A percentile compares a stretch with the other conserved stretches of the same genome.
phyloP scores from a whole-genome alignment of 1,284 basidiomycete genomes.

The Singerocomus inundabilis region DNA sequence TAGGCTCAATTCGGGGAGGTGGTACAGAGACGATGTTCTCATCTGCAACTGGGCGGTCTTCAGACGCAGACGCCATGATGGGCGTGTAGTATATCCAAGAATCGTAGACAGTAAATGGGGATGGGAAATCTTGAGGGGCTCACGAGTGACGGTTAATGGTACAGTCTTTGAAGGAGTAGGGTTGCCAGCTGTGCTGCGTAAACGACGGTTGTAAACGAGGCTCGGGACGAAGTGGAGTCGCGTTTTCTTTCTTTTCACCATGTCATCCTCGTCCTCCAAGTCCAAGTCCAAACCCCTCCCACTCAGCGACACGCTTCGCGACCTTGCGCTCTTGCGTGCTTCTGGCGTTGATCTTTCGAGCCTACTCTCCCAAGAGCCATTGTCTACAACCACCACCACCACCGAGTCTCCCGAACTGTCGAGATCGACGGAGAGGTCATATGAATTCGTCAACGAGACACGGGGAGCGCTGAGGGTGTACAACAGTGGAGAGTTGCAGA shows the following conservation, averaged over 20 bases:
- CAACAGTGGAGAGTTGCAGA: constrained; percentile 49
- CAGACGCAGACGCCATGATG: constrained; percentile 20
- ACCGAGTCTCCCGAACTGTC: constrained; percentile 32
- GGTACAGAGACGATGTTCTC: neutral
- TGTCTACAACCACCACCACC: constrained; percentile 7
- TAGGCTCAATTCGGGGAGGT: constrained; percentile 12
- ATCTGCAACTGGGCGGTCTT: constrained; percentile 9
- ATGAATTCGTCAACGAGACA: constrained; percentile 50
- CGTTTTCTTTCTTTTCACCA: too few species aligned
- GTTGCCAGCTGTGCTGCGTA: too few species aligned
- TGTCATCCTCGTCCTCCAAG: constrained; percentile 38
- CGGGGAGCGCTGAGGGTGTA: constrained; percentile 53
- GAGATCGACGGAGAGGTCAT: constrained; percentile 48
- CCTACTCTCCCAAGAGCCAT: constrained; percentile 34
- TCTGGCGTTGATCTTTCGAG: constrained; percentile 54
- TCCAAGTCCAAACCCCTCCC: constrained; percentile 54
- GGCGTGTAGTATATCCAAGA: constrained; percentile 1
- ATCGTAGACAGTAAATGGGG: neutral
- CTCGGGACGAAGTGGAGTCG: too few species aligned
- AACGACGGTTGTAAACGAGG: too few species aligned
- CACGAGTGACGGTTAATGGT: neutral
- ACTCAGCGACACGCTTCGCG: constrained; percentile 61
- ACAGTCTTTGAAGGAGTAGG: neutral
- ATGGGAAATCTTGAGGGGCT: neutral
- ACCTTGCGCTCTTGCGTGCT: constrained; percentile 66